Evolutionary conservation across 2,329 filamentous ascomycete genomes (phyloP).

Genomic region (Scytalidium sp.): DNA sequence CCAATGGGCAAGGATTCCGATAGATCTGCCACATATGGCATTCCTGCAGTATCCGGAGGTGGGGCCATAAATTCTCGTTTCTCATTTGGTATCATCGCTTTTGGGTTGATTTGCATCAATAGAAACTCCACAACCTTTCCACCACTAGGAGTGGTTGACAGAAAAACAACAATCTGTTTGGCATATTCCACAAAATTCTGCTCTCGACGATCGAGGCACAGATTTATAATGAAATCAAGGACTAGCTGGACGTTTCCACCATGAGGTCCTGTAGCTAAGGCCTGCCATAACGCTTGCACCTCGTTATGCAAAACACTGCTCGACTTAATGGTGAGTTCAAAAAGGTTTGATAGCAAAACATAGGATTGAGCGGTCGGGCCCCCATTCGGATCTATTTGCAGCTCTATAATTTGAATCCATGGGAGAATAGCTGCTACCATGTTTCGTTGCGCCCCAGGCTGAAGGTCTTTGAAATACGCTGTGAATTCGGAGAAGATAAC

Average conservation of each 20-base stretch:
- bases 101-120: slow-evolving; percentile 84
- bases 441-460: slow-evolving; percentile 81
- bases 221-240: slow-evolving; percentile 91
- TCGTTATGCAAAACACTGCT: slow-evolving; percentile 89
- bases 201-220: slow-evolving; percentile 90
- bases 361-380: slow-evolving; percentile 90
- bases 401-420: slow-evolving; percentile 92
- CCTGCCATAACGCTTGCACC: slow-evolving; percentile 96
- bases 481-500: slow-evolving; percentile 96
- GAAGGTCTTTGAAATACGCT: slow-evolving; percentile 84
- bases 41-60: slow-evolving; percentile 67
- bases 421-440: slow-evolving; percentile 92
- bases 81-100: slow-evolving; percentile 93
- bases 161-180: slow-evolving; percentile 95
- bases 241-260: slow-evolving; percentile 92
- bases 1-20: slow-evolving; percentile 76
- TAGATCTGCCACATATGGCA: slow-evolving; percentile 90
- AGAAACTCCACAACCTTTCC: slow-evolving; percentile 94
- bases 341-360: slow-evolving; percentile 88
- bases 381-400: slow-evolving; percentile 88
- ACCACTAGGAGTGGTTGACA: slow-evolving; percentile 81
- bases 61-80: slow-evolving; percentile 67
- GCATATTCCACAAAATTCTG: slow-evolving; percentile 98
- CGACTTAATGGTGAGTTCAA: slow-evolving; percentile 94
- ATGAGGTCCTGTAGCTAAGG: slow-evolving; percentile 87